Conservation (phyloP, 2,329 filamentous ascomycete genomes). For the Acrocalymma vagum region DNA sequence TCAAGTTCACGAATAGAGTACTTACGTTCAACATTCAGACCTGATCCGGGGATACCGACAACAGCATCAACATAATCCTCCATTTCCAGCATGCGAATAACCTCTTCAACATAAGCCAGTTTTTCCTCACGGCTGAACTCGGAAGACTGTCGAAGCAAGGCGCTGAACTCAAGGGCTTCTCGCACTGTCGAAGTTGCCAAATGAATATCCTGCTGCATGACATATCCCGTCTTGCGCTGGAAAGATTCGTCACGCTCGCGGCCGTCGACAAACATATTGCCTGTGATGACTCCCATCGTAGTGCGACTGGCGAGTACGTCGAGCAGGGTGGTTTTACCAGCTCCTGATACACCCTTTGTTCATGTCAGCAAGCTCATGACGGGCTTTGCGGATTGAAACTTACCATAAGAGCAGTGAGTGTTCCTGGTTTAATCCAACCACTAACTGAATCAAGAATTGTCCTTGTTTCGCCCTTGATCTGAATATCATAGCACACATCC, state of each 20-base stretch:
- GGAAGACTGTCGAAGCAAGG: constrained; percentile 40
- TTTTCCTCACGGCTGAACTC: constrained; percentile 21
- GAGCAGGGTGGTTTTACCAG: constrained; percentile 89
- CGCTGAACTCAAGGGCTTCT: constrained; percentile 51
- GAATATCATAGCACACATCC: constrained; percentile 34
- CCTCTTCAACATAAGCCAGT: constrained; percentile 26
- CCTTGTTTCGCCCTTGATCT: constrained; percentile 51
- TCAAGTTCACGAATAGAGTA: constrained; percentile 36
- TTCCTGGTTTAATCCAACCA: constrained; percentile 64
- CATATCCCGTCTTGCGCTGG: constrained; percentile 88
- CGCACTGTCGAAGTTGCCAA: constrained; percentile 39
- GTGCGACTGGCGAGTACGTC: constrained; percentile 68
- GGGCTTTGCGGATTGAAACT: constrained; percentile 1
- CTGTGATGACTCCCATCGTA: constrained; percentile 36
- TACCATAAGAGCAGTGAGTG: constrained; percentile 54
- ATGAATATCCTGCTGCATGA: constrained; percentile 69
- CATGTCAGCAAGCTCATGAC: background rate
- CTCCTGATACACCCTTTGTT: constrained; percentile 77
- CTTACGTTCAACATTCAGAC: constrained; percentile 55
- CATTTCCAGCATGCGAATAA: constrained; percentile 25
- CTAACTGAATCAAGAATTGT: constrained; percentile 61
- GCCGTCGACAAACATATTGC: constrained; percentile 36
- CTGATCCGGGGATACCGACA: constrained; percentile 21
- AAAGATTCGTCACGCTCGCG: constrained; percentile 72
- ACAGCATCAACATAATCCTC: constrained; percentile 29